phyloP scores from a whole-genome alignment of 1,139 yeast genomes.

The Dujonia santamariae region DNA sequence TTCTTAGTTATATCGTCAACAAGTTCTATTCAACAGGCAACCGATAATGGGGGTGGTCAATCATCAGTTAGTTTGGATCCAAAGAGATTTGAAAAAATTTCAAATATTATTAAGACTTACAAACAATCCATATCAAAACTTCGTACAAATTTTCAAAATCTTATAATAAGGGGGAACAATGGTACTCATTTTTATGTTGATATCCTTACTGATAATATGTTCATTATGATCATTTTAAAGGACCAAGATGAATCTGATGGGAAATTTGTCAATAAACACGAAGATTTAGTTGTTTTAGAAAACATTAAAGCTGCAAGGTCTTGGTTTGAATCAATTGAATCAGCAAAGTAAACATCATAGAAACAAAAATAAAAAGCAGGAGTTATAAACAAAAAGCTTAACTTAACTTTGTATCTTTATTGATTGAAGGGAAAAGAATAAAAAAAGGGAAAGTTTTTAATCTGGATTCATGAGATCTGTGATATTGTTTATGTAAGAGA shows the following conservation, averaged over 20 bases:
- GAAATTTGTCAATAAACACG: slow-evolving; percentile 36
- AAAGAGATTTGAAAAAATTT: slow-evolving; percentile 88
- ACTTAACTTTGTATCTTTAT: too few relatives aligned
- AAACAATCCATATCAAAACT: slow-evolving; percentile 90
- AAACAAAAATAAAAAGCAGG: too few relatives aligned
- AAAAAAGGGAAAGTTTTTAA: too few relatives aligned
- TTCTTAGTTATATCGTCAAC: slow-evolving; percentile 86
- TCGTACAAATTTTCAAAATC: slow-evolving; percentile 77
- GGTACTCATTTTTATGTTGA: slow-evolving; percentile 68
- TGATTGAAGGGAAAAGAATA: too few relatives aligned
- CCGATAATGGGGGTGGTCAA: slow-evolving; percentile 7
- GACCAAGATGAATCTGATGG: slow-evolving; percentile 21
- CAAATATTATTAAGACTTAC: slow-evolving; percentile 90
- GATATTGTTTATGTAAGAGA: too few relatives aligned
- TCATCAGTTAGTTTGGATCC: slow-evolving; percentile 58
- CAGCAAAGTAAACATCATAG: background rate
- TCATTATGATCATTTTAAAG: slow-evolving; percentile 66
- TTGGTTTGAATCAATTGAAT: slow-evolving; percentile 62
- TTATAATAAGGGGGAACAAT: slow-evolving; percentile 71
- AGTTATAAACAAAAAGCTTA: too few relatives aligned
- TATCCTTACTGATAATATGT: slow-evolving; percentile 68
- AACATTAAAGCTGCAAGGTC: slow-evolving; percentile 66
- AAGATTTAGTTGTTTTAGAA: slow-evolving; percentile 61
- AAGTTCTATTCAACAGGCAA: slow-evolving; percentile 26
- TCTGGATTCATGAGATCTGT: too few relatives aligned